Evolutionary conservation across 2,329 filamentous ascomycete species (phyloP).

Genomic region (Trichoderma breve): DNA sequence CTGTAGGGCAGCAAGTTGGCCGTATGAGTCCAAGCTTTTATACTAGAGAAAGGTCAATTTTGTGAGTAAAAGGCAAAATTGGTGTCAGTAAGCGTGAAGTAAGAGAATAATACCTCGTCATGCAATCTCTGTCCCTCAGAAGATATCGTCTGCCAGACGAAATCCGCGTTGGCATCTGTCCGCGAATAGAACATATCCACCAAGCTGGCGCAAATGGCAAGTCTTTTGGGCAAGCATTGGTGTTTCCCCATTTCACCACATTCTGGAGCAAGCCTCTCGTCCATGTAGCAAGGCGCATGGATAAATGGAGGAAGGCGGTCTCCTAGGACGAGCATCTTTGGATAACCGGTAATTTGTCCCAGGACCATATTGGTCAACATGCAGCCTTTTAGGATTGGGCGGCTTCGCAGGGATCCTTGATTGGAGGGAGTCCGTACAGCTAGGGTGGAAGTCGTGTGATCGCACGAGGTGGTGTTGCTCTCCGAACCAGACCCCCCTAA

Average conservation of each 20-base stretch:
- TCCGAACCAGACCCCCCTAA: background rate
- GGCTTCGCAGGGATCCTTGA: background rate
- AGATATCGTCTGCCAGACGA: constrained; percentile 3
- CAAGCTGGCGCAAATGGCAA: constrained; percentile 6
- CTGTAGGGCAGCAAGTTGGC: constrained; percentile 1
- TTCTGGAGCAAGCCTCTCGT: background rate
- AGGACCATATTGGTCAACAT: constrained; percentile 4
- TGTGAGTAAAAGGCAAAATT: background rate
- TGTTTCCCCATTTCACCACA: constrained; percentile 8
- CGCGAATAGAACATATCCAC: constrained; percentile 7
- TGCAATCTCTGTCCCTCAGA: constrained; percentile 6
- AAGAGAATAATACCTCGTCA: background rate
- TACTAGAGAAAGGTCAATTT: background rate
- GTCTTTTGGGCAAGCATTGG: constrained; percentile 9
- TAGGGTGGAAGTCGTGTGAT: background rate
- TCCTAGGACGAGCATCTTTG: constrained; percentile 7
- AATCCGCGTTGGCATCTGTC: constrained; percentile 1
- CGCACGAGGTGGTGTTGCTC: background rate
- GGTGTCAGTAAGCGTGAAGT: background rate
- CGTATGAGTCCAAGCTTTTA: background rate
- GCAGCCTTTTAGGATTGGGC: constrained; percentile 7
- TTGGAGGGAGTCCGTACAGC: background rate
- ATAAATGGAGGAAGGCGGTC: constrained; percentile 6
- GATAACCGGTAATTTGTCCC: constrained; percentile 5
- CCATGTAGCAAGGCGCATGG: constrained; percentile 9